These are phyloP conservation scores for Prunus yedoensis DNA, from an alignment of 331 rosid species.

Conservation along the genomic window DNA sequence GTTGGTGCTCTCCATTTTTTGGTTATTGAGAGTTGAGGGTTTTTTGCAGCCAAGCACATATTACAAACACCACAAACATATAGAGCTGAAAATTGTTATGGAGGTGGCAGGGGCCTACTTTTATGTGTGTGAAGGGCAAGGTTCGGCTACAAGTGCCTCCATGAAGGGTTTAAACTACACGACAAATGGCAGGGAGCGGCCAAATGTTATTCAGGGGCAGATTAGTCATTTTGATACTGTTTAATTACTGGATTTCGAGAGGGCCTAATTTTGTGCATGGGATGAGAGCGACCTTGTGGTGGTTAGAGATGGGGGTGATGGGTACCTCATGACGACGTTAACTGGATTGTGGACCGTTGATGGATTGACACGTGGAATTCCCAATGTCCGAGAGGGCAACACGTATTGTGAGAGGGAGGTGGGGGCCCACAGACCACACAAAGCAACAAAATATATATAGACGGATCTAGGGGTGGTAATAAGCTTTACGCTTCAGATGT, in stretches of 20 bases:
- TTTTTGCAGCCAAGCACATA: slow-evolving; percentile 14
- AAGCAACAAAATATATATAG: neutral
- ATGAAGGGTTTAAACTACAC: rapidly evolving
- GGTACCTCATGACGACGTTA: slow-evolving; percentile 46
- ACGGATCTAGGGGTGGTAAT: slow-evolving; percentile 26
- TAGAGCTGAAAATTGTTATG: neutral
- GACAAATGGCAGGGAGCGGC: neutral
- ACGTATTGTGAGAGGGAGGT: slow-evolving; percentile 29
- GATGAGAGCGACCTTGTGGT: slow-evolving; percentile 5
- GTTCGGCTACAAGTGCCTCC: neutral
- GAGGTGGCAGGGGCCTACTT: slow-evolving; percentile 9
- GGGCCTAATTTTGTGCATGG: neutral
- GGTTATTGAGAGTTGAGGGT: neutral
- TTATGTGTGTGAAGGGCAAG: neutral
- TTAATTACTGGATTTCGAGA: neutral
- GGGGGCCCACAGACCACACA: slow-evolving; percentile 36
- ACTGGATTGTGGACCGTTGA: slow-evolving; percentile 45
- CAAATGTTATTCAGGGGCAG: neutral
- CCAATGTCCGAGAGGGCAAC: slow-evolving; percentile 26
- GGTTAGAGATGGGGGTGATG: slow-evolving; percentile 26
- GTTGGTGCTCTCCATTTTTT: slow-evolving; percentile 73
- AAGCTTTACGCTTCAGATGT: slow-evolving; percentile 29
- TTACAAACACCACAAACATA: neutral
- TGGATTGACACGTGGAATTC: slow-evolving; percentile 40
- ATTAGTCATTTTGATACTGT: neutral